Conservation (phyloP, 2,329 filamentous ascomycete genomes). For the Salinomyces thailandicus region DNA sequence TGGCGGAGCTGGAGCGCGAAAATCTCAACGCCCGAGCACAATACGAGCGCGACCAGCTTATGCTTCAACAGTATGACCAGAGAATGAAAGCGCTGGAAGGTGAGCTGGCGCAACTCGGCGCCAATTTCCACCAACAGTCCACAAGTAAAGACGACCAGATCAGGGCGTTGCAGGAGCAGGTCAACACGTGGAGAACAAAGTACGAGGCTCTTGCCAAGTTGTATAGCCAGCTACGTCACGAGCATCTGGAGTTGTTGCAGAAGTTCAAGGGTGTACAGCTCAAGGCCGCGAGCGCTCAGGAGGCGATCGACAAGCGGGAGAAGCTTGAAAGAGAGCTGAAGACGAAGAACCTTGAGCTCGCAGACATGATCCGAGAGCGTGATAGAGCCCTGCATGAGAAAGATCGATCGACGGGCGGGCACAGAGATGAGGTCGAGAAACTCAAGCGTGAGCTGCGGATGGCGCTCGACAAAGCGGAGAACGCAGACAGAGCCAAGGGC, state of each 20-base stretch:
- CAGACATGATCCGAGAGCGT: conserved; percentile 95
- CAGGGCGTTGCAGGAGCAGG: conserved; percentile 81
- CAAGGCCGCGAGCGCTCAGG: conserved; percentile 92
- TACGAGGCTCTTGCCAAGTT: conserved; percentile 95
- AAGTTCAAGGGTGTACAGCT: conserved; percentile 95
- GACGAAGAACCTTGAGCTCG: conserved; percentile 97
- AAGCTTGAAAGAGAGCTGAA: conserved; percentile 96
- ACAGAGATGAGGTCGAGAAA: conserved; percentile 90
- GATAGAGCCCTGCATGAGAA: conserved; percentile 89
- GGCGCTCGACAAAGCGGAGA: conserved; percentile 84
- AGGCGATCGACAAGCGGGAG: conserved; percentile 88
- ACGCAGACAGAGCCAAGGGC: conserved; percentile 83
- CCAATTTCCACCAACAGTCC: conserved; percentile 75
- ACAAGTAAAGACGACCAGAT: conserved; percentile 92
- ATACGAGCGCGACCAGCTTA: conserved; percentile 92
- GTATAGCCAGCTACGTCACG: conserved; percentile 89
- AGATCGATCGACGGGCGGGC: conserved; percentile 73
- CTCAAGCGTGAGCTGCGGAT: conserved; percentile 85
- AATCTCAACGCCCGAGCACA: conserved; percentile 89
- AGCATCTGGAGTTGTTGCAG: conserved; percentile 87
- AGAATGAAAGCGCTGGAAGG: conserved; percentile 86
- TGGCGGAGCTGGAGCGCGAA: conserved; percentile 90
- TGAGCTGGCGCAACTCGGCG: conserved; percentile 72
- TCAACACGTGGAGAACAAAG: conserved; percentile 95
- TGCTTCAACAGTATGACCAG: conserved; percentile 91